Percentiles rank a stretch among this genome's conserved stretches.
These are phyloP conservation scores for Parathielavia hyrcaniae DNA, from an alignment of 495 filamentous ascomycete species.

Conservation along the genomic window DNA sequence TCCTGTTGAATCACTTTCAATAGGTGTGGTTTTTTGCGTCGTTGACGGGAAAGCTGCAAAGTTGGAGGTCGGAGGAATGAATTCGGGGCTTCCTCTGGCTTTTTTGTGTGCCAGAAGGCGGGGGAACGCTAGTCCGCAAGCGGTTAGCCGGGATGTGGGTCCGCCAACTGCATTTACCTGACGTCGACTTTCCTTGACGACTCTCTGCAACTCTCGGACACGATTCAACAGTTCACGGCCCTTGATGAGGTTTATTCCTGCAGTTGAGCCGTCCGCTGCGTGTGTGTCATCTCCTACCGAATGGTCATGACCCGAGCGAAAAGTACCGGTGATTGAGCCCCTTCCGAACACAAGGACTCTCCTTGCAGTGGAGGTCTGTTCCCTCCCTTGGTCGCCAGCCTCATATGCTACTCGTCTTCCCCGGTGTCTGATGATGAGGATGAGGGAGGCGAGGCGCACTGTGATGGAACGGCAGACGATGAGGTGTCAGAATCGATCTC, in stretches of 20 bases:
- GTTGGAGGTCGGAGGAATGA: neutral
- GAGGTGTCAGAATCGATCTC: neutral
- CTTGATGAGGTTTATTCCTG: no score
- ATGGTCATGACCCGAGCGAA: no score
- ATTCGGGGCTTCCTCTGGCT: constrained; percentile 15
- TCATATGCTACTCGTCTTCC: neutral
- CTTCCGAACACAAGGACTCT: no score
- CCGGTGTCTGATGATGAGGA: neutral
- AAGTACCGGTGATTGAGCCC: no score
- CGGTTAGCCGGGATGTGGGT: neutral
- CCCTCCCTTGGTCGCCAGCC: neutral
- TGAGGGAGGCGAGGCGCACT: neutral
- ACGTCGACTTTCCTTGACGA: neutral
- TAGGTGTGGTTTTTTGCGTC: constrained; percentile 63
- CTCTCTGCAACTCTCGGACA: no score
- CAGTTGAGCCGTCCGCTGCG: no score
- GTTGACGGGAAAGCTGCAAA: constrained; percentile 19
- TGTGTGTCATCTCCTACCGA: no score
- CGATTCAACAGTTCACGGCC: no score
- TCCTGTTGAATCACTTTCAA: constrained; percentile 47
- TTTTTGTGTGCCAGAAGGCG: constrained; percentile 19
- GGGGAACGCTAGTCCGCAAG: constrained; percentile 5
- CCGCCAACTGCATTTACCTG: neutral
- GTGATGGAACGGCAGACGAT: neutral
- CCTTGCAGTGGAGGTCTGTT: neutral